These are phyloP conservation scores for Pinus albicaulis DNA, from an alignment of 75 land plant genomes.

Conservation along the genomic window DNA sequence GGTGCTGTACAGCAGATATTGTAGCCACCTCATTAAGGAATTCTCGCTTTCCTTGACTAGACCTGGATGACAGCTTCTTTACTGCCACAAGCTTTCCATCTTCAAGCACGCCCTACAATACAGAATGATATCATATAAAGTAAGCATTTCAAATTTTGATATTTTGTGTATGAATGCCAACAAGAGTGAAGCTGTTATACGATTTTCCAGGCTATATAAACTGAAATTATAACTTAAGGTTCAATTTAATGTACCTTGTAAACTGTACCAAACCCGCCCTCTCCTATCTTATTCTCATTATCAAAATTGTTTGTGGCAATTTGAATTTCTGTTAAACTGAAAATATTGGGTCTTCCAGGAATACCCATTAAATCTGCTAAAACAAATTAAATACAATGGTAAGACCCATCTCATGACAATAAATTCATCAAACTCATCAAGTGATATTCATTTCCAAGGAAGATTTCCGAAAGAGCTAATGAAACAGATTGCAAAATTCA, in stretches of 20 bases:
- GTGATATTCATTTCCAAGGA: no score
- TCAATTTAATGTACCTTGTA: slow-evolving; percentile 23
- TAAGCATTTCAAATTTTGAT: slow-evolving; percentile 3
- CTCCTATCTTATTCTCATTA: slow-evolving; percentile 22
- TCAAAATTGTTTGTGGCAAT: slow-evolving; percentile 8
- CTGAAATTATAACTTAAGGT: neutral
- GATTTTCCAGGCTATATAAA: no score
- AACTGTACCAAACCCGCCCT: slow-evolving; percentile 32
- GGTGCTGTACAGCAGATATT: slow-evolving; percentile 17
- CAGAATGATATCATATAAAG: neutral
- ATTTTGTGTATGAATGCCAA: neutral
- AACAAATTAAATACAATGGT: no score
- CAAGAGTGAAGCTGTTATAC: neutral
- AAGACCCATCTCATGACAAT: no score
- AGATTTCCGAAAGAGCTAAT: no score
- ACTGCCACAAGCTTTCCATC: slow-evolving; percentile 19
- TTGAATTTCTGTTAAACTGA: slow-evolving; percentile 5
- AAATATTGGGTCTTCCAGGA: neutral
- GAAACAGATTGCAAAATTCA: no score
- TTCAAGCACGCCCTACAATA: slow-evolving; percentile 1
- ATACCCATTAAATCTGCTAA: neutral
- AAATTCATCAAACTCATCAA: no score
- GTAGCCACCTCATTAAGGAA: slow-evolving; percentile 27
- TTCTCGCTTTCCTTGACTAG: slow-evolving; percentile 16
- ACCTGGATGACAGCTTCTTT: slow-evolving; percentile 10